These are phyloP conservation scores for Lachnellula suecica DNA, from an alignment of 2,329 filamentous ascomycete species.

Conservation along the genomic window DNA sequence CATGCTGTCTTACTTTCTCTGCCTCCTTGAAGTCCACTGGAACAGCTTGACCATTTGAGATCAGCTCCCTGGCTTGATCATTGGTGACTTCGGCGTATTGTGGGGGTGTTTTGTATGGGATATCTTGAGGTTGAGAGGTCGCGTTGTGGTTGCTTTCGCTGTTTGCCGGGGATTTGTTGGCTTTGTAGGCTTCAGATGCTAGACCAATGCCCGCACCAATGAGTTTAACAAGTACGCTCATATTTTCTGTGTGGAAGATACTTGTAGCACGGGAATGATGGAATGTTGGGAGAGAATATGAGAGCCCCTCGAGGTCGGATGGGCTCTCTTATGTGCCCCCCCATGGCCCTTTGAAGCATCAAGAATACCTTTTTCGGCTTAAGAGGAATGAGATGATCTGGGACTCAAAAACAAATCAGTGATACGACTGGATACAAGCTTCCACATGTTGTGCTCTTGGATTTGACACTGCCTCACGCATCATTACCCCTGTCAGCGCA, in stretches of 20 bases:
- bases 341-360: background rate
- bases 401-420: too few relatives aligned
- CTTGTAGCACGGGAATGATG: background rate
- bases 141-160: slow-evolving; percentile 19
- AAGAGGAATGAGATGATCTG: too few relatives aligned
- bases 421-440: background rate
- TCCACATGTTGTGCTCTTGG: background rate
- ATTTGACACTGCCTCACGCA: too few relatives aligned
- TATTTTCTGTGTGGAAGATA: slow-evolving; percentile 8
- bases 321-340: background rate
- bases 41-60: slow-evolving; percentile 19
- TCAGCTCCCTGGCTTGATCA: slow-evolving; percentile 16
- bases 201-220: slow-evolving; percentile 28
- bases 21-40: slow-evolving; percentile 11
- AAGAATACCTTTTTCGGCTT: background rate
- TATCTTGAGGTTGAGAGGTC: background rate
- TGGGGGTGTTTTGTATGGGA: slow-evolving; percentile 16
- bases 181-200: slow-evolving; percentile 23
- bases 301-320: background rate
- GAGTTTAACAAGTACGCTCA: slow-evolving; percentile 23
- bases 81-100: slow-evolving; percentile 23
- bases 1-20: slow-evolving; percentile 6
- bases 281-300: background rate
- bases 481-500: too few relatives aligned
- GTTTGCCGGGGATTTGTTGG: slow-evolving; percentile 6